These are phyloP conservation scores for Globisporangium alternatum DNA, from an alignment of 352 stramenopile species.

Conservation along the genomic window DNA sequence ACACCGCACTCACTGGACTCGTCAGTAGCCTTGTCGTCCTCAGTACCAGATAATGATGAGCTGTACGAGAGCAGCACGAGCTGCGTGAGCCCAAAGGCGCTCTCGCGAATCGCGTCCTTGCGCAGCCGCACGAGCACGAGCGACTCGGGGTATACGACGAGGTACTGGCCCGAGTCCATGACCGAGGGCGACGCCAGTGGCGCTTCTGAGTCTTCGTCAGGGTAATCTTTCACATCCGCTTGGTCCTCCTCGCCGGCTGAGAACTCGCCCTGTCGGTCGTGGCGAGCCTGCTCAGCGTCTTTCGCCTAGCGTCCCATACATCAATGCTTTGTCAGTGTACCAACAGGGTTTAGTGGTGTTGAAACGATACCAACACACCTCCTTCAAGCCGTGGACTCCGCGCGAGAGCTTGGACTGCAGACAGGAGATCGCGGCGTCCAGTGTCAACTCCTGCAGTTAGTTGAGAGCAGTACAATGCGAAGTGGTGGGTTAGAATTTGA, in stretches of 20 bases:
- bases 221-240: not conserved
- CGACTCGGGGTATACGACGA: conserved; percentile 76
- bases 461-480: no score
- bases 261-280: conserved; percentile 6
- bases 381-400: conserved; percentile 77
- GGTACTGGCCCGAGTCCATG: conserved; percentile 71
- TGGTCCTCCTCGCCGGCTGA: not conserved
- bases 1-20: conserved; percentile 17
- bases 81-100: conserved; percentile 77
- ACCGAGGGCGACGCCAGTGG: conserved; percentile 17
- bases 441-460: conserved; percentile 3
- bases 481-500: not conserved
- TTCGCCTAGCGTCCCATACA: conserved; percentile 32
- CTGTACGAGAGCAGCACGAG: conserved; percentile 58
- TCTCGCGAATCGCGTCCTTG: conserved; percentile 70
- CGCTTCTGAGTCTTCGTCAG: not conserved
- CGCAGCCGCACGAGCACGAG: conserved; percentile 74
- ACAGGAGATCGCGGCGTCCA: conserved; percentile 64
- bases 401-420: conserved; percentile 75
- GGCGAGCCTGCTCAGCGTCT: conserved; percentile 35
- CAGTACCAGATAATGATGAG: not conserved
- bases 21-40: not conserved
- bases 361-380: conserved; percentile 28
- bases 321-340: not conserved
- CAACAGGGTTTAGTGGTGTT: not conserved